Percentiles rank a stretch among this genome's conserved stretches.
Evolutionary conservation across 441 rosid genomes (phyloP).

Genomic region (Dalechampia spathulata): DNA sequence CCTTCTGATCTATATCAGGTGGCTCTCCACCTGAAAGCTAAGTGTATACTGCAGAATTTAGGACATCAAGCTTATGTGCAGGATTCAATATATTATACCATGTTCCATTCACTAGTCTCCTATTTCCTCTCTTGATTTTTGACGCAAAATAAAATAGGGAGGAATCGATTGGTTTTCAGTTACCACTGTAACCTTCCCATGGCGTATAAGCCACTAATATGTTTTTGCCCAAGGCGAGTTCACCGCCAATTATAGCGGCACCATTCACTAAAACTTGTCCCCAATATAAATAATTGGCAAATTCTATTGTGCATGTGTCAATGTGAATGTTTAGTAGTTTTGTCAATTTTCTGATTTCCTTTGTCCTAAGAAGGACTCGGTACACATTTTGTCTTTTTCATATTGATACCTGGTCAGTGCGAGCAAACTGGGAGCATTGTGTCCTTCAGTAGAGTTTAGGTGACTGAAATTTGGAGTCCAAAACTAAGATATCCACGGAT

Average conservation of each 20-base stretch:
- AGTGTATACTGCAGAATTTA: not conserved
- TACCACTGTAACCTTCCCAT: no score
- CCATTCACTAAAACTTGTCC: no score
- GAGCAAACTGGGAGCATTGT: not conserved
- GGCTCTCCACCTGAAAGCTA: not conserved
- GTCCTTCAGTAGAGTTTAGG: not conserved
- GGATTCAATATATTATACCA: not conserved
- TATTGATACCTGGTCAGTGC: no score
- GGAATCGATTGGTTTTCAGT: not conserved
- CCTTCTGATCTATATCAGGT: no score
- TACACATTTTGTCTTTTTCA: not conserved
- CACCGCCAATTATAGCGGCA: no score
- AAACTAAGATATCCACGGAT: not conserved
- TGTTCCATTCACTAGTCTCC: not conserved
- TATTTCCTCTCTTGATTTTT: not conserved
- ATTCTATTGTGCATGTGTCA: not conserved
- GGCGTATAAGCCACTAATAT: no score
- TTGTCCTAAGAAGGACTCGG: no score
- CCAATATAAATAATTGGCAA: not conserved
- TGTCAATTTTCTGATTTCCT: not conserved
- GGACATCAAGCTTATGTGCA: not conserved
- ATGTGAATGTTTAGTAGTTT: not conserved
- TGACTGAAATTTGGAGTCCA: not conserved
- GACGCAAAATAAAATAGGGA: not conserved
- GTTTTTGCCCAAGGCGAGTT: no score